Evolutionary conservation across 805 yeast species (phyloP), one percentile per base, ranked within the genome.

Genomic region (Cyberlindnera petersonii): DNA sequence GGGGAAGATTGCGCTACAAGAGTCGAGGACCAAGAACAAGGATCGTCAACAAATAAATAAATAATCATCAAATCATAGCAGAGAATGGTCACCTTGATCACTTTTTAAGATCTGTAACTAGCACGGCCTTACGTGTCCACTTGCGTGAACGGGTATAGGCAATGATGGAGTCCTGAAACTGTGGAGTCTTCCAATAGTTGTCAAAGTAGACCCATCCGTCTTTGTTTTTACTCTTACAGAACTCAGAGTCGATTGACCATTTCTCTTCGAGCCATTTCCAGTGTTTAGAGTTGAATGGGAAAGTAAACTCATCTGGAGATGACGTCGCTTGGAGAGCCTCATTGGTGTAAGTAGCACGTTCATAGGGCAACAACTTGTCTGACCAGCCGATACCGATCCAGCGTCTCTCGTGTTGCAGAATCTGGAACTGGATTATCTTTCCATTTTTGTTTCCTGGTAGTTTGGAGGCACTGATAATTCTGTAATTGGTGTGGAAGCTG

Each of bases 321-420:
- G 58, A 33, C 18, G 60, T 44, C 40, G 57, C 47, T 39, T 53
- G 56, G 9, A 61, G 60, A 11, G 64, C 55, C 20, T 61, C 70
- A 42, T 66, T 68, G 29, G 80, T 74, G 48, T 60, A 78, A 15
- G 65, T 60, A 1, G 74, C 50, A 19, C 82, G 49, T 44, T 78
- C 84, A 40, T 66, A 63, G 2, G 83, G 82, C 4, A 76, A 49
- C 26, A 76, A 52, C 14, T 62, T 59, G 34, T 66, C 64, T 26
- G 71, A 58, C 83, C 83, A 78, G 6, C 83, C 85, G 14, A 77
- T 43, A 1, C 79, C 82, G 4, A 77, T 24, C 82, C 83, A 77
- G 33, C 82, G 60, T 48, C 86, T 63, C 52, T 79, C 78, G 47
- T 78, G 73, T 48, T 79, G 80, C 26, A 72, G 52, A 1, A 78